Evolutionary conservation across 441 rosid genomes (phyloP), one percentile per base, ranked within the genome.

Genomic region (Populus hybrid): DNA sequence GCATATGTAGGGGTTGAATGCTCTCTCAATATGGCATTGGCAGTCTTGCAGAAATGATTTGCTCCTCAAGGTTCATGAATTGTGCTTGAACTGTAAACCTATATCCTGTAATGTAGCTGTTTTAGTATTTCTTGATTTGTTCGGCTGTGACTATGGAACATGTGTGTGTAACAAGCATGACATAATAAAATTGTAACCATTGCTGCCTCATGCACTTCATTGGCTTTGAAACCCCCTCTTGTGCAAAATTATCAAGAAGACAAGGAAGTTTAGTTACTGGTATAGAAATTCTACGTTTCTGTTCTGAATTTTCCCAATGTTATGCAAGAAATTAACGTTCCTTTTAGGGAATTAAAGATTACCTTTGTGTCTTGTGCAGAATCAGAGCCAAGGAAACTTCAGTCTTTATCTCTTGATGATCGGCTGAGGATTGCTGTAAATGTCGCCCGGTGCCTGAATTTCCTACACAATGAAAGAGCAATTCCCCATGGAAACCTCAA

Each of bases 401-500:
- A 93, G 57, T 93, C 87, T 12, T 85, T 95, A 80, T 86, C 94
- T 2, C 89, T 94, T 82, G 79, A 74, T 76, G 92, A 95, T 79
- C 89, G 97, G 79, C 91, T 94, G 50, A 88, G 85, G 67, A 87
- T 91, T 65, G 97, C 94, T 30, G 85, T 89, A 11, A 91, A 90
- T 74, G 88, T 91, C 77, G 93, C 95, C 59, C 79, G 77, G 32
- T 88, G 97, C 75, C 88, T 95, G 75, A 84, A 86, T 65, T 90
- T 85, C 83, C 89, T 94, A 42, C 99, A 95, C 66, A 90, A 87
- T 9, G 97, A 95, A 78, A 87, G 89, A 81, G 93, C 92, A 61
- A 75, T 91, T 79, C 90, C 94, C 70, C 99, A 95, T 34, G 99
- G 97, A 75, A 92, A 90, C 90, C 81, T 95, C 23, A 95, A 95